Conservation (phyloP, 1,139 yeast species). For the Diutina siamensis region DNA sequence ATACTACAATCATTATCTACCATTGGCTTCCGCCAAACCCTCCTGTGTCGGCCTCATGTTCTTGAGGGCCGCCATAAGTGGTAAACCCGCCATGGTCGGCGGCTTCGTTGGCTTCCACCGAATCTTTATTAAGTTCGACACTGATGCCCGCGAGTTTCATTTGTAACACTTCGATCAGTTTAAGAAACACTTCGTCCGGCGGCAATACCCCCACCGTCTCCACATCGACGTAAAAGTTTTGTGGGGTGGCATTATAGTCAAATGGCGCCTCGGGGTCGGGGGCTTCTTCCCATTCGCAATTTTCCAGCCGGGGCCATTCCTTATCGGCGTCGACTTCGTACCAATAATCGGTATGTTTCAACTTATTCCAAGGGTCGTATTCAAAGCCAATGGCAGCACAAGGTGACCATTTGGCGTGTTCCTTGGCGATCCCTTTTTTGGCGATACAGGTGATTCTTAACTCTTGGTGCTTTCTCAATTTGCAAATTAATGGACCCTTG, state of each 20-base stretch:
- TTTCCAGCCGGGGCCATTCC: conserved; percentile 89
- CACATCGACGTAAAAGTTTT: conserved; percentile 72
- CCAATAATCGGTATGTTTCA: conserved; percentile 94
- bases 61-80: conserved; percentile 25
- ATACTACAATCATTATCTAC: neutral
- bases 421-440: conserved; percentile 95
- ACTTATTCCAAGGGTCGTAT: conserved; percentile 98
- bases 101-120: conserved; percentile 36
- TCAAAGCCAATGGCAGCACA: conserved; percentile 96
- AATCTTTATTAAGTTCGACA: conserved; percentile 61
- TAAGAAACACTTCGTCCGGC: conserved; percentile 78
- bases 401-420: conserved; percentile 98
- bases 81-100: conserved; percentile 32
- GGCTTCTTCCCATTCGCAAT: conserved; percentile 94
- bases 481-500: conserved; percentile 82
- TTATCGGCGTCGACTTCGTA: conserved; percentile 77
- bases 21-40: conserved; percentile 6
- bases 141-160: conserved; percentile 85
- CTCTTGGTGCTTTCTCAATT: conserved; percentile 88
- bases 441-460: conserved; percentile 84
- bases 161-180: conserved; percentile 77
- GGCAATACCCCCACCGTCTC: conserved; percentile 87
- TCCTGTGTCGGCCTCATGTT: conserved; percentile 1
- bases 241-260: conserved; percentile 76
- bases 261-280: conserved; percentile 82